These are phyloP conservation scores for Trametes sanguinea DNA, from an alignment of 768 basidiomycete genomes.

Conservation along the genomic window DNA sequence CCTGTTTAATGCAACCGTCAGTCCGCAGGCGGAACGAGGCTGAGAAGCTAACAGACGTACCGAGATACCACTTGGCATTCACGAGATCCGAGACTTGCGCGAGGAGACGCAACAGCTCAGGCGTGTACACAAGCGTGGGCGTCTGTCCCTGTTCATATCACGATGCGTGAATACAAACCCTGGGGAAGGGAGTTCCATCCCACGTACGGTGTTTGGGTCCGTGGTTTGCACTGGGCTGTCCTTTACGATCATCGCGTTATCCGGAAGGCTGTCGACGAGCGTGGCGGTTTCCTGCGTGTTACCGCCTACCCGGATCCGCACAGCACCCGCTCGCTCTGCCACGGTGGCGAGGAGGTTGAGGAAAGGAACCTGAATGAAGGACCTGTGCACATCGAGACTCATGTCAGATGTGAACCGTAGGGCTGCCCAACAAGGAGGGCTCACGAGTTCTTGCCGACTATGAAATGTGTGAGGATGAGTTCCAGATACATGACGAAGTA, in stretches of 20 bases:
- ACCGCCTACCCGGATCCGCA: constrained; percentile 73
- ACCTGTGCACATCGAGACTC: constrained; percentile 37
- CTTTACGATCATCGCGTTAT: constrained; percentile 55
- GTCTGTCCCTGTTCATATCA: constrained; percentile 55
- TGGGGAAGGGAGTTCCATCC: not conserved
- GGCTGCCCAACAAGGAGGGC: too few species aligned
- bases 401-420: too few species aligned
- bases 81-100: constrained; percentile 58
- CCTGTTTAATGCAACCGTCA: constrained; percentile 32
- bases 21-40: not conserved
- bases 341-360: constrained; percentile 80
- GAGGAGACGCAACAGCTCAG: constrained; percentile 68
- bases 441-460: constrained; percentile 59
- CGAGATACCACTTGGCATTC: constrained; percentile 67
- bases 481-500: too few species aligned
- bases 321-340: constrained; percentile 59
- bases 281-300: constrained; percentile 74
- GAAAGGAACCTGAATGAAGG: constrained; percentile 60
- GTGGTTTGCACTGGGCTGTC: constrained; percentile 26
- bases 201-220: not conserved
- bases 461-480: not conserved
- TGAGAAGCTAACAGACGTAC: constrained; percentile 29
- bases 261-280: constrained; percentile 50
- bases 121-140: constrained; percentile 62
- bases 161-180: too few species aligned